phyloP scores from a whole-genome alignment of 257 asterid genomes.

The Marsdenia floribunda region DNA sequence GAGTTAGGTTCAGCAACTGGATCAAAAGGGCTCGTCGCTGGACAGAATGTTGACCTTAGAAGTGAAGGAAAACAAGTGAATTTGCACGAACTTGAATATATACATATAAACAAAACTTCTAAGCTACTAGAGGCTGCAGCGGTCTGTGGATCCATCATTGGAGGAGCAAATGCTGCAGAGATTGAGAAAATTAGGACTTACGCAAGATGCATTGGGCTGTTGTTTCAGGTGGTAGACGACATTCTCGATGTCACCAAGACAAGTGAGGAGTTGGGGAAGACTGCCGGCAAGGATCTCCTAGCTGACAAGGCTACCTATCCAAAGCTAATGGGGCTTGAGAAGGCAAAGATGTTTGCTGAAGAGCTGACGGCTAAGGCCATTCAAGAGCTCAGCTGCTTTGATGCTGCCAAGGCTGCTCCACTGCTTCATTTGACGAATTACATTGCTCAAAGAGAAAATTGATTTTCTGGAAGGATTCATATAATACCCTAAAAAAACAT shows the following conservation, averaged over 20 bases:
- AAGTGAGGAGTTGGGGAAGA: constrained; percentile 53
- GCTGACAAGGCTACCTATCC: constrained; percentile 61
- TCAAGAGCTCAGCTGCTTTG: constrained; percentile 47
- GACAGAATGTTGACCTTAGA: constrained; percentile 49
- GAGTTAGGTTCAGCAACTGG: constrained; percentile 59
- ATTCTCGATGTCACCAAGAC: constrained; percentile 58
- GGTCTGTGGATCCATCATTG: constrained; percentile 66
- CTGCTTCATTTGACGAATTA: constrained; percentile 52
- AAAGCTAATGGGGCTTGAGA: constrained; percentile 55
- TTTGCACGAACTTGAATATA: constrained; percentile 46
- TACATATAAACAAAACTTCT: constrained; percentile 64
- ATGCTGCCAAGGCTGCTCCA: constrained; percentile 53
- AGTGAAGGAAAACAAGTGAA: constrained; percentile 51
- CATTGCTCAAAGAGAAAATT: constrained; percentile 54
- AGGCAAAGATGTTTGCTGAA: constrained; percentile 41
- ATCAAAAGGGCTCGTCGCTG: constrained; percentile 58
- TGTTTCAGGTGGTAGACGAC: constrained; percentile 80
- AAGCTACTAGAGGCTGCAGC: constrained; percentile 70
- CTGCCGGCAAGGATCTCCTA: constrained; percentile 62
- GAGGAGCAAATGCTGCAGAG: constrained; percentile 45
- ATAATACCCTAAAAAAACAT: not conserved
- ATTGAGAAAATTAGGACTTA: constrained; percentile 55
- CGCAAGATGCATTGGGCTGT: constrained; percentile 50
- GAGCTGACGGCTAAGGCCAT: constrained; percentile 47
- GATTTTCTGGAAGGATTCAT: not conserved